Base-by-base conservation (phyloP, 108 stramenopile genomes). In the Nitzschia sp. region DNA sequence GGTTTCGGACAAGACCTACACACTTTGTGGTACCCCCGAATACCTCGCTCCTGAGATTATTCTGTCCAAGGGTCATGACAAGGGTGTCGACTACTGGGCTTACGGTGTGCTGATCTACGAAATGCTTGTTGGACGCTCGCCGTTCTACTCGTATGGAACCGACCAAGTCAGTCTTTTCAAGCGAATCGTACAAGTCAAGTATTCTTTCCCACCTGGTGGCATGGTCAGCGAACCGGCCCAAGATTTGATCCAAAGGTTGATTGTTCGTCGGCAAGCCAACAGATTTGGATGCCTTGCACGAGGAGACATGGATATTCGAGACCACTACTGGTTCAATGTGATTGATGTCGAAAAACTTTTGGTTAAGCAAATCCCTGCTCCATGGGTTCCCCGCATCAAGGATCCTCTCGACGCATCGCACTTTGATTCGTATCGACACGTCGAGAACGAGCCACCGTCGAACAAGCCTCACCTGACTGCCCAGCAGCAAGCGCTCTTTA, bases 41-140 rank as follows among this genome's bases (percentile, higher is more conserved):
- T 99, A 99, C 72, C 93, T 99, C 2, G 97, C 97, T 2, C 99
- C 99, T 1, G 98, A 99, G 79, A 96, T 98, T 53, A 98, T 99
- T 66, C 86, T 98, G 27, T 96, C 96, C 26, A 95, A 96, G 75
- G 99, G 99, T 66, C 98, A 99, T 79, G 96, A 96, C 74, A 96
- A 97, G 76, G 96, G 94, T 48, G 98, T 99, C 17, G 99, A 99
- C 80, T 97, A 95, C 77, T 99, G 99, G 99, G 98, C 99, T 3
- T 92, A 92, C 41, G 99, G 99, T 35, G 94, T 98, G 31, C 85
- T 99, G 53, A 86, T 99, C 59, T 99, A 97, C 71, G 99, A 99
- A 78, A 97, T 99, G 91, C 81, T 97, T 25, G 93, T 93, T 19
- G 98, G 98, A 17, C 95, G 90, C 60, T 96, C 96, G 19, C 98